A percentile compares a stretch with the other conserved stretches of the same genome.
These are phyloP conservation scores for Ophiosphaerella korrae DNA, from an alignment of 2,329 filamentous ascomycete genomes.

Conservation along the genomic window DNA sequence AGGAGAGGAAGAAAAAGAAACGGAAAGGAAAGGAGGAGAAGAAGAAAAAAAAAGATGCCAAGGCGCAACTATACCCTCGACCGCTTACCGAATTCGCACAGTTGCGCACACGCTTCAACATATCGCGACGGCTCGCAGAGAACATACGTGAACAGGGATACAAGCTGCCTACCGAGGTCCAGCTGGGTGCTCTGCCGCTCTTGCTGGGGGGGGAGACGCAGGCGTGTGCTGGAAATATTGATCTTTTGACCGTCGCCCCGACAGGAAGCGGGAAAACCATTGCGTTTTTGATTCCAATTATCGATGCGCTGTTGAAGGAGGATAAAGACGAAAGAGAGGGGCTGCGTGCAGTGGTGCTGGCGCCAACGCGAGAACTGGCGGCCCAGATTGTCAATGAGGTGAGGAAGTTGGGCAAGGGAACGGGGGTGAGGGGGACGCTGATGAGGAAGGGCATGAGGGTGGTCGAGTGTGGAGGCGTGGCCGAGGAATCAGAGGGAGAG, in stretches of 20 bases:
- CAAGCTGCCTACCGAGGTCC: conserved; percentile 87
- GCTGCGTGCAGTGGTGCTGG: conserved; percentile 52
- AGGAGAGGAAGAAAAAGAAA: conserved; percentile 56
- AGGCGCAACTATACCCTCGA: conserved; percentile 73
- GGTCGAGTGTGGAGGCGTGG: conserved; percentile 39
- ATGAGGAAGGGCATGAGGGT: conserved; percentile 87
- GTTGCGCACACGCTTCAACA: conserved; percentile 71
- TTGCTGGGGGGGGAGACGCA: conserved; percentile 63
- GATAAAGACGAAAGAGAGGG: conserved; percentile 29
- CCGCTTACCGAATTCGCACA: conserved; percentile 79
- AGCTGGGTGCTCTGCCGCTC: conserved; percentile 82
- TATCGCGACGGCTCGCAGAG: conserved; percentile 73
- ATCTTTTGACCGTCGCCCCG: conserved; percentile 87
- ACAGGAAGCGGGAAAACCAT: conserved; percentile 97
- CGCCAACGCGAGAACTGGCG: conserved; percentile 57
- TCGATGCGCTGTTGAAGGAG: conserved; percentile 68
- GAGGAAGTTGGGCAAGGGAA: conserved; percentile 77
- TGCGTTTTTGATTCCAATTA: conserved; percentile 85
- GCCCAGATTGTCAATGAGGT: conserved; percentile 69
- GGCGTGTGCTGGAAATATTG: conserved; percentile 54
- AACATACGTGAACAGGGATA: conserved; percentile 89
- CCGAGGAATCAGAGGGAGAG: conserved; percentile 48
- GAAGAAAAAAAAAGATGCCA: conserved; percentile 56
- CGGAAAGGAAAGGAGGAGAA: conserved; percentile 42
- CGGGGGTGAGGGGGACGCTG: conserved; percentile 76